Percentiles rank a stretch among this genome's conserved stretches.
These are phyloP conservation scores for Medicago truncatula DNA, from an alignment of 306 rosid species.

Conservation along the genomic window DNA sequence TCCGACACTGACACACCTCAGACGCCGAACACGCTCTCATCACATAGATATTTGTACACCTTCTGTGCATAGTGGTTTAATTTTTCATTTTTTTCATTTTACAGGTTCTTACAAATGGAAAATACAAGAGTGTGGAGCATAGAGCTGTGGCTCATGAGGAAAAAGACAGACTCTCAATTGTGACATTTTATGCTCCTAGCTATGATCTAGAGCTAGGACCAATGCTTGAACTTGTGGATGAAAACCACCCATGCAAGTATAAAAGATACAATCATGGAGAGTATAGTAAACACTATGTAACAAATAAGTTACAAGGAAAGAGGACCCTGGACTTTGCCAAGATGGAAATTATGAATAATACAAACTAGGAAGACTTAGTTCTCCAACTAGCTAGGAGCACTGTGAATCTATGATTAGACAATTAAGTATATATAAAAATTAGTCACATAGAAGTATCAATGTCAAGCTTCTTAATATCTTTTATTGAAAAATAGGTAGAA, in stretches of 20 bases:
- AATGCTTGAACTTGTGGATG: slow-evolving; percentile 67
- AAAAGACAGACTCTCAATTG: slow-evolving; percentile 78
- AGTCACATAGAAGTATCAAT: slow-evolving; percentile 20
- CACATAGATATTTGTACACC: not conserved
- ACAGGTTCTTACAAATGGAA: slow-evolving; percentile 95
- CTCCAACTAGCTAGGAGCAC: slow-evolving; percentile 43
- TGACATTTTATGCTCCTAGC: slow-evolving; percentile 93
- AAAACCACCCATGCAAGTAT: slow-evolving; percentile 71
- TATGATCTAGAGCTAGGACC: slow-evolving; percentile 93
- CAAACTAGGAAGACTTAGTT: slow-evolving; percentile 44
- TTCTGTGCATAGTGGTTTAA: not conserved
- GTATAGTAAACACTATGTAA: slow-evolving; percentile 82
- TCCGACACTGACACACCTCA: too few relatives aligned
- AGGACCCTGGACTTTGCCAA: slow-evolving; percentile 83
- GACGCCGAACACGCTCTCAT: too few relatives aligned
- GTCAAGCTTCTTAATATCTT: slow-evolving; percentile 37
- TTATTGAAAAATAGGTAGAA: slow-evolving; percentile 41
- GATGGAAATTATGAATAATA: slow-evolving; percentile 49
- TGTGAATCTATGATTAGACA: slow-evolving; percentile 43
- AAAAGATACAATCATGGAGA: slow-evolving; percentile 93
- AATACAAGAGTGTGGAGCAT: slow-evolving; percentile 95
- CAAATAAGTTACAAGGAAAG: slow-evolving; percentile 92
- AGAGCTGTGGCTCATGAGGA: slow-evolving; percentile 86
- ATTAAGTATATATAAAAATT: slow-evolving; percentile 2
- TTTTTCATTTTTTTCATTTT: slow-evolving; percentile 12